Conservation (phyloP, 169 alveolate genomes). For the Plasmodium berghei region DNA sequence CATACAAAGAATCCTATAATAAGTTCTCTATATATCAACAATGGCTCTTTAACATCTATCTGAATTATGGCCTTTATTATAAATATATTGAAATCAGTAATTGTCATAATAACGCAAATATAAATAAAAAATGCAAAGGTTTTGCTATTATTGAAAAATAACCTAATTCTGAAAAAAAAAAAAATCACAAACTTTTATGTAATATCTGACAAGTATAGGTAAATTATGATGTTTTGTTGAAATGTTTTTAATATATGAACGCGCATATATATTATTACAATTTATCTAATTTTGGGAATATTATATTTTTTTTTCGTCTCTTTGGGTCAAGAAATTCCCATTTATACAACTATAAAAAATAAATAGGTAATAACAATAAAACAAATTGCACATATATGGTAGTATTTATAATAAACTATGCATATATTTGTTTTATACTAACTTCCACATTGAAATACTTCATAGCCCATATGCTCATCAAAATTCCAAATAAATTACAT, state of each 20-base stretch:
- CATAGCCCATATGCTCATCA: slow-evolving; percentile 1
- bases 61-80: slow-evolving; percentile 53
- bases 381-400: background rate
- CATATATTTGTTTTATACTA: background rate
- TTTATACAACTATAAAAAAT: slow-evolving; percentile 23
- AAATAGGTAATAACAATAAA: background rate
- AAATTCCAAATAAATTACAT: slow-evolving; percentile 49
- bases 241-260: background rate
- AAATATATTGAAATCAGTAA: slow-evolving; percentile 46
- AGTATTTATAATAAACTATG: background rate
- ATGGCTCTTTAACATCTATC: no score
- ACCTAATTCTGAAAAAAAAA: slow-evolving; percentile 18
- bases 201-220: no score
- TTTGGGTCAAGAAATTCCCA: slow-evolving; percentile 17
- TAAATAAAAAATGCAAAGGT: slow-evolving; percentile 16
- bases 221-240: no score
- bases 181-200: background rate
- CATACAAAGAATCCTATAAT: no score
- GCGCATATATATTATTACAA: slow-evolving; percentile 14
- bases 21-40: no score
- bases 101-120: background rate
- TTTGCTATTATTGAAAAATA: slow-evolving; percentile 24
- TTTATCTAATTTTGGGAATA: slow-evolving; percentile 45
- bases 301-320: slow-evolving; percentile 42
- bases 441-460: slow-evolving; percentile 39